These are phyloP conservation scores for Boletus barrowsii DNA, from an alignment of 768 basidiomycete genomes.

Conservation along the genomic window DNA sequence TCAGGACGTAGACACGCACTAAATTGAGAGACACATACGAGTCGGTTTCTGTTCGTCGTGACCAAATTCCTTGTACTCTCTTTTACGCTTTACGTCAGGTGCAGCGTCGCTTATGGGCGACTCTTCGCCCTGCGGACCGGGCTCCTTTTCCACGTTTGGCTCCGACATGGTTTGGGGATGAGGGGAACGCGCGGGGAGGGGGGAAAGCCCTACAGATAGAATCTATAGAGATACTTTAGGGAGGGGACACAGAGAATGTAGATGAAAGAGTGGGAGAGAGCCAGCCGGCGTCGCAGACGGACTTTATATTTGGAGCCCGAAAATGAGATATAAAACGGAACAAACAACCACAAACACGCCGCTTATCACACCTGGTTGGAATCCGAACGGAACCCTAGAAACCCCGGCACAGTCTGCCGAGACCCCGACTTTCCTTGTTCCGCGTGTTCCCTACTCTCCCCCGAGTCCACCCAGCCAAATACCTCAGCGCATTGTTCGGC, in stretches of 20 bases:
- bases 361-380: slow-evolving; percentile 21
- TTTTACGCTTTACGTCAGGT: slow-evolving; percentile 50
- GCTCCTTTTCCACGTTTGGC: slow-evolving; percentile 61
- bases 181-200: background rate
- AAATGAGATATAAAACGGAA: slow-evolving; percentile 25
- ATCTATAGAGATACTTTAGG: slow-evolving; percentile 23
- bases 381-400: slow-evolving; percentile 23
- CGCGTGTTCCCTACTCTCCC: slow-evolving; percentile 17
- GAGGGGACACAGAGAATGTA: slow-evolving; percentile 8
- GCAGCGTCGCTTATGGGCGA: slow-evolving; percentile 31
- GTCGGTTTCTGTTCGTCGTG: slow-evolving; percentile 67
- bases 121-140: slow-evolving; percentile 54
- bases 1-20: background rate
- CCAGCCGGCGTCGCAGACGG: slow-evolving; percentile 24
- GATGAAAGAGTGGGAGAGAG: slow-evolving; percentile 33
- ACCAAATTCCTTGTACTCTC: slow-evolving; percentile 86
- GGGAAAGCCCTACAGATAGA: slow-evolving; percentile 27
- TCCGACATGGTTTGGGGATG: slow-evolving; percentile 26
- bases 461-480: background rate
- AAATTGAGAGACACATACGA: slow-evolving; percentile 44
- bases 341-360: slow-evolving; percentile 28
- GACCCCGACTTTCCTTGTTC: slow-evolving; percentile 1
- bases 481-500: background rate
- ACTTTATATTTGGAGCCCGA: slow-evolving; percentile 33
- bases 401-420: slow-evolving; percentile 26